Base-by-base conservation (phyloP, 139 green algal genomes). In the Asterochloris erici region DNA sequence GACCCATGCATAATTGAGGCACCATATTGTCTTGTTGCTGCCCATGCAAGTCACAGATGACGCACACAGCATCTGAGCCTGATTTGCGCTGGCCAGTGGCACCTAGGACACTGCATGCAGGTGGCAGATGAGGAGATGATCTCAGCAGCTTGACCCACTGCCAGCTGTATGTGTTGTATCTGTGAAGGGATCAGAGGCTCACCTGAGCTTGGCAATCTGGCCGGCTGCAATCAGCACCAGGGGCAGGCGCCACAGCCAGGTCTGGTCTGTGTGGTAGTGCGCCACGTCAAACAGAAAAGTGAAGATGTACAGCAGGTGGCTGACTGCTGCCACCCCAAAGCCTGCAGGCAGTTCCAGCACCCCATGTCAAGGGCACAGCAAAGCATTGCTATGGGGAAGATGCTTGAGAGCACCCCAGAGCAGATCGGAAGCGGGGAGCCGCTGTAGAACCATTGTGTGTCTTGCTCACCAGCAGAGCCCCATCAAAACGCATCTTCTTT, bases 171-270 rank as follows among this genome's bases (percentile, higher is more conserved):
- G 1, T 24, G 6, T 54, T 38, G 70, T 11, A 54, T 19, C n/a
- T 54, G 70, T 71, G 38, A 2, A 54, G 38, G 2, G 38, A 54
- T 54, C 38, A 54, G 38, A 54, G 38, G 4, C 38, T 54, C 38
- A 85, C 82, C 76, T 85, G 47, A 79, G n/a, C 66, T 78, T 78
- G 9, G 82, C 82, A 16, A 86, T n/a, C 68, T 82, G 60, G 19
- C 54, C 77, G 17, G 77, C 84, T 68, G 78, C 74, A 62, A 87
- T 82, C 68, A 87, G 68, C n/a, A 79, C 38, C 24, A 87, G 19
- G 11, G 84, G 79, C 63, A 87, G 84, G 26, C 84, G 74, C 60
- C 79, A 68, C 19, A 87, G 79, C 84, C 84, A 87, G 21, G 74
- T 84, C 54, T 63, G 68, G 19, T 73, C 47, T 28, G 71, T 17